A percentile compares a stretch with the other conserved stretches of the same genome.
Evolutionary conservation across 2,329 filamentous ascomycete genomes (phyloP).

Genomic region (Fusarium newnesense): DNA sequence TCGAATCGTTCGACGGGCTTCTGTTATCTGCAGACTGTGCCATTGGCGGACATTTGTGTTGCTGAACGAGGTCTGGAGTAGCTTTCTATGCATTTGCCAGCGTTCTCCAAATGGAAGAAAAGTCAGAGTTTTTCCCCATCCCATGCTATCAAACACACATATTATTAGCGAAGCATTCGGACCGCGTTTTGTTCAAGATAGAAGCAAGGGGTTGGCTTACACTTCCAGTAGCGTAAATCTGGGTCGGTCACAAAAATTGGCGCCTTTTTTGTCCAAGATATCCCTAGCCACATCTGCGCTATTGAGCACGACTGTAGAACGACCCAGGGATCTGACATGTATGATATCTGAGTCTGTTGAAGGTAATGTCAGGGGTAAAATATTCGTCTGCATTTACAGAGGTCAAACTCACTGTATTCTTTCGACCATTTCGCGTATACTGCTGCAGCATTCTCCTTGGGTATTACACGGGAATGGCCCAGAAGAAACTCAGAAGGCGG

Average conservation of each 20-base stretch:
- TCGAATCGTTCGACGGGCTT: conserved; percentile 36
- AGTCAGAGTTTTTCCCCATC: conserved; percentile 59
- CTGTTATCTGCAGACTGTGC: conserved; percentile 40
- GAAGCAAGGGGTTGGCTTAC: conserved; percentile 29
- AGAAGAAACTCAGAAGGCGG: conserved; percentile 45
- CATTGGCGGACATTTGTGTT: conserved; percentile 48
- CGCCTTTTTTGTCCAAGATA: conserved; percentile 56
- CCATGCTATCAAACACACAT: conserved; percentile 47
- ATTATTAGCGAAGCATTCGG: conserved; percentile 2
- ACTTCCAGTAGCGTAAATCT: conserved; percentile 54
- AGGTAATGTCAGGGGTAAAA: not conserved
- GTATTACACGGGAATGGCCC: conserved; percentile 44
- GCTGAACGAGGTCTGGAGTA: conserved; percentile 56
- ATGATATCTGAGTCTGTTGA: conserved; percentile 47
- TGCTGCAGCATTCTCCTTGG: conserved; percentile 42
- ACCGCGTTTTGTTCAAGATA: not conserved
- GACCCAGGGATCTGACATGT: conserved; percentile 45
- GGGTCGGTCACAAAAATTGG: conserved; percentile 57
- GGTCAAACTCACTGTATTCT: conserved; percentile 39
- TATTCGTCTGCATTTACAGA: not conserved
- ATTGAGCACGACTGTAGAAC: conserved; percentile 46
- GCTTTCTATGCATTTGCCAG: conserved; percentile 56
- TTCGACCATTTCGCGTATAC: conserved; percentile 43
- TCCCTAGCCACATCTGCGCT: conserved; percentile 50
- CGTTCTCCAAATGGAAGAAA: conserved; percentile 55